Base-by-base conservation (phyloP, 164 flowering plant species). In the Sedum album region DNA sequence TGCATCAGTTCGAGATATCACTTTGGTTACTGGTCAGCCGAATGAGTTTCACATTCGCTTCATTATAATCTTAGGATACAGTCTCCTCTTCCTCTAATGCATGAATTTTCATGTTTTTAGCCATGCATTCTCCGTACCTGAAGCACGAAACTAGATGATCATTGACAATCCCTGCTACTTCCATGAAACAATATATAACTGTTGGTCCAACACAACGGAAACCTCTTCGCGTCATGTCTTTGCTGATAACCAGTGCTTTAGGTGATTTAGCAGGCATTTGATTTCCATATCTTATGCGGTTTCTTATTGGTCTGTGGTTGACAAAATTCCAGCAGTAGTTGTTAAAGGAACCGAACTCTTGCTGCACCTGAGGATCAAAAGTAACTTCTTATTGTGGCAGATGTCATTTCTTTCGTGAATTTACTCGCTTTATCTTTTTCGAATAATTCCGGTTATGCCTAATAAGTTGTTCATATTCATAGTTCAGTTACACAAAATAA, bases 181-280 rank as follows among this genome's bases (percentile, higher is more conserved):
- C 95, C 95, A 93, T 87, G 83, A 93, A 88, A 25, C 96, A 85
- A 68, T 93, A 93, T 5, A 93, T 73, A 10, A 88, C 84, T 1
- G 91, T 84, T 0, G 90, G 93, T 0, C 98, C 95, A 0, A 90
- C 98, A 55, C 88, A 87, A 18, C 89, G 87, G 76, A 93, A 90
- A 33, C 96, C 98, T 67, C 95, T 85, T 70, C 70, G 76, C 86
- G 88, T 84, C 77, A 93, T 41, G 73, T 93, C 93, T 78, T 90
- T 90, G 87, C 98, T 93, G 10, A 93, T 83, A 72, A 75, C 69
- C 61, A 87, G 96, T 15, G 96, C 85, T 78, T 88, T 93, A 60
- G 98, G 88, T 5, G 95, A 83, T 87, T 90, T 93, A 0, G 79
- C 89, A 8, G 98, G 98, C 35, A 93, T 83, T 78, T 86, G 88